Evolutionary conservation across 2,329 filamentous ascomycete genomes (phyloP).

Genomic region (Aquanectria penicillioides): DNA sequence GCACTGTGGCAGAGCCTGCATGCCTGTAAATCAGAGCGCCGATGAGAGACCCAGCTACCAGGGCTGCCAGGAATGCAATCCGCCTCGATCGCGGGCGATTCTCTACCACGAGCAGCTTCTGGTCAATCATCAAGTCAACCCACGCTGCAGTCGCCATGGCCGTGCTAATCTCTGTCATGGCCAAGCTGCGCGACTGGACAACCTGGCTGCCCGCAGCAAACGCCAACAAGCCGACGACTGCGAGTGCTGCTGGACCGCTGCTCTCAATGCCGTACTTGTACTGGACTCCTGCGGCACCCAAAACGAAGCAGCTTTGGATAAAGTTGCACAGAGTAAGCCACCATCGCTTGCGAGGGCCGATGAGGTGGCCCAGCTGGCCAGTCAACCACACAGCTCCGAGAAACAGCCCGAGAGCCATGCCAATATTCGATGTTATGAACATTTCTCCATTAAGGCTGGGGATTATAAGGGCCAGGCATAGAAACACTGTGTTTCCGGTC

Average conservation of each 20-base stretch:
- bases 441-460: neutral
- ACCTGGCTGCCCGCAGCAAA: conserved; percentile 1
- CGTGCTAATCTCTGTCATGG: conserved; percentile 3
- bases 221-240: neutral
- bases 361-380: neutral
- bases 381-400: neutral
- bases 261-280: neutral
- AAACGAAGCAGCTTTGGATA: neutral
- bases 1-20: neutral
- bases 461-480: neutral
- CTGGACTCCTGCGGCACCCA: neutral
- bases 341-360: neutral
- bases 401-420: neutral
- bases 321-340: conserved; percentile 1
- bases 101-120: neutral
- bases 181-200: neutral
- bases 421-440: neutral
- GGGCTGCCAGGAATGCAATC: neutral
- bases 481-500: neutral
- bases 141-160: conserved; percentile 2
- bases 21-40: neutral
- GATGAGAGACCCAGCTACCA: neutral
- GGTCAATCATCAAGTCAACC: conserved; percentile 1
- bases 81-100: neutral
- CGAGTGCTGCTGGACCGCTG: neutral